phyloP scores from a whole-genome alignment of 2,329 filamentous ascomycete species.

The Coniosporium uncinatum region DNA sequence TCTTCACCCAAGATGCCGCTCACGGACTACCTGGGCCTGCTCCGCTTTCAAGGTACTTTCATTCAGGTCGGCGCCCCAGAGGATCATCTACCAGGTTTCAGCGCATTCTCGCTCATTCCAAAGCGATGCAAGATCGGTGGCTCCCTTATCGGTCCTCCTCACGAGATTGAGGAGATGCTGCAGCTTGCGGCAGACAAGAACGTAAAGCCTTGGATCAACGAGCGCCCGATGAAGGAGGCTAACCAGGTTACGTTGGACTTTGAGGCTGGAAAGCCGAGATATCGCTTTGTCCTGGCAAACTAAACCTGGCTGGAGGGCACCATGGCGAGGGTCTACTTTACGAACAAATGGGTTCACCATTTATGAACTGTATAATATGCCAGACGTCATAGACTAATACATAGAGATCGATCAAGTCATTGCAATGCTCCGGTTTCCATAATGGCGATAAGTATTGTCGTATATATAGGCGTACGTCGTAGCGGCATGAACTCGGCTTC shows the following conservation, averaged over 20 bases:
- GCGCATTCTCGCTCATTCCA: constrained; percentile 44
- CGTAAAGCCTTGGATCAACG: constrained; percentile 58
- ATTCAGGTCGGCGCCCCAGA: constrained; percentile 61
- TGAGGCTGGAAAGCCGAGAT: constrained; percentile 46
- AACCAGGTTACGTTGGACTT: constrained; percentile 54
- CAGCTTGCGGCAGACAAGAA: constrained; percentile 51
- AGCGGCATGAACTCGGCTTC: no score
- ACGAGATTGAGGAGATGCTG: constrained; percentile 57
- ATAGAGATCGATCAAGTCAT: no score
- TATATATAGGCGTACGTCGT: no score
- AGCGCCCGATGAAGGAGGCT: constrained; percentile 49
- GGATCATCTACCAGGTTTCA: constrained; percentile 38
- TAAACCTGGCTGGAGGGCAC: no score
- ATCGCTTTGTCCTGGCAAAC: constrained; percentile 31
- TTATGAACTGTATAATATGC: no score
- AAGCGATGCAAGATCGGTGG: constrained; percentile 44
- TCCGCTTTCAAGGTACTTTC: constrained; percentile 50
- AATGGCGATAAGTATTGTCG: no score
- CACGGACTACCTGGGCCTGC: constrained; percentile 48
- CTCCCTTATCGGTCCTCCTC: constrained; percentile 44
- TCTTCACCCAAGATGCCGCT: constrained; percentile 51
- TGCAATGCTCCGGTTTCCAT: no score
- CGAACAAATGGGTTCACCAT: no score
- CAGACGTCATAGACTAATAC: no score
- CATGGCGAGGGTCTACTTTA: no score